A percentile compares a stretch with the other conserved stretches of the same genome.
phyloP scores from a whole-genome alignment of 805 yeast genomes.

The Pichia paraexigua region DNA sequence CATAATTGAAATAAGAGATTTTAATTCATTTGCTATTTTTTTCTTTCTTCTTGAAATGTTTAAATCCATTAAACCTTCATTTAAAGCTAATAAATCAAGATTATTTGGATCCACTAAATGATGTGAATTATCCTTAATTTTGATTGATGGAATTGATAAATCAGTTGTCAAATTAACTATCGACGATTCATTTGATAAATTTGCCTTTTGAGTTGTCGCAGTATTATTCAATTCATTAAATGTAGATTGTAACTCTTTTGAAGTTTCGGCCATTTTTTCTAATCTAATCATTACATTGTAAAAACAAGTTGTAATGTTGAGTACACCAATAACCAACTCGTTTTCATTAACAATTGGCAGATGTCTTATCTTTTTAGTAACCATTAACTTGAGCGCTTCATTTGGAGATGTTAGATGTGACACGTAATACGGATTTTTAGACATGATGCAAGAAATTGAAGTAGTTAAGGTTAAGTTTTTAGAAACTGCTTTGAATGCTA shows the following conservation, averaged over 20 bases:
- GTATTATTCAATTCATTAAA: slow-evolving; percentile 21
- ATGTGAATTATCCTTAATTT: background rate
- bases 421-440: slow-evolving; percentile 30
- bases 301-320: slow-evolving; percentile 40
- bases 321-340: slow-evolving; percentile 33
- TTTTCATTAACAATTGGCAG: slow-evolving; percentile 32
- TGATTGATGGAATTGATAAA: background rate
- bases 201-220: background rate
- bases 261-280: slow-evolving; percentile 34
- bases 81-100: slow-evolving; percentile 13
- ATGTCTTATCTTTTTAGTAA: slow-evolving; percentile 34
- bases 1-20: slow-evolving; percentile 31
- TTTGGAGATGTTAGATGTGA: slow-evolving; percentile 33
- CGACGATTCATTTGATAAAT: background rate
- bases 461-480: slow-evolving; percentile 19
- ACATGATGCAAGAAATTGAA: slow-evolving; percentile 32
- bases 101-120: slow-evolving; percentile 7
- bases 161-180: background rate
- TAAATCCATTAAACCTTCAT: slow-evolving; percentile 20
- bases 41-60: slow-evolving; percentile 21
- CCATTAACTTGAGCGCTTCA: slow-evolving; percentile 37
- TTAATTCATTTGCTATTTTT: slow-evolving; percentile 29
- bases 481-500: slow-evolving; percentile 37
- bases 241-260: slow-evolving; percentile 26
- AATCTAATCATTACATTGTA: slow-evolving; percentile 38